These are phyloP conservation scores for Umbelopsis sp. DNA, from an alignment of 192 early-diverging fungal genomes.

Conservation along the genomic window DNA sequence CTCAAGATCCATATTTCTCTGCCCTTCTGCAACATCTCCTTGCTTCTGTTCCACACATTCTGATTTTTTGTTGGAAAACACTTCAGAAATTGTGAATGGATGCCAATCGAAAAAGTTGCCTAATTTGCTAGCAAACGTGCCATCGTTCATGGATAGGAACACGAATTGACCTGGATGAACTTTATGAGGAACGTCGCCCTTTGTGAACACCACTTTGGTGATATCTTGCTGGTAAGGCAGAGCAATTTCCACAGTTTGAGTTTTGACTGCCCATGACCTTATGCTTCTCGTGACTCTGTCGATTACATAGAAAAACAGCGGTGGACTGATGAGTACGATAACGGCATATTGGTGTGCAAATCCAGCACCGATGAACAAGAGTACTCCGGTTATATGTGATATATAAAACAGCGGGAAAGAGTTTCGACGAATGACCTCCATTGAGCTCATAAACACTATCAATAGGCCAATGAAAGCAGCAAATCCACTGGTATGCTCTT, in stretches of 20 bases:
- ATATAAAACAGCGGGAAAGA: conserved; percentile 3
- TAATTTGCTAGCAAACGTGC: background rate
- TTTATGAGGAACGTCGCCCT: background rate
- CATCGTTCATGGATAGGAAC: conserved; percentile 35
- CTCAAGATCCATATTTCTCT: too few relatives aligned
- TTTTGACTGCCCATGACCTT: background rate
- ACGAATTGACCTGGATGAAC: conserved; percentile 45
- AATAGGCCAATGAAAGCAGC: background rate
- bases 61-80: background rate
- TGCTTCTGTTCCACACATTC: too few relatives aligned
- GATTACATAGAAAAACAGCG: background rate
- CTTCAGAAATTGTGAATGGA: conserved; percentile 40
- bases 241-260: background rate
- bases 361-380: background rate
- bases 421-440: background rate
- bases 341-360: background rate
- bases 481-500: background rate
- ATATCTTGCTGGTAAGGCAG: background rate
- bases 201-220: background rate
- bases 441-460: background rate
- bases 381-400: background rate
- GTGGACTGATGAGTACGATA: background rate
- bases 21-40: too few relatives aligned
- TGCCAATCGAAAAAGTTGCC: conserved; percentile 34
- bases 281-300: background rate